These are phyloP conservation scores for Austropuccinia psidii DNA, from an alignment of 1,284 basidiomycete species.

Conservation along the genomic window DNA sequence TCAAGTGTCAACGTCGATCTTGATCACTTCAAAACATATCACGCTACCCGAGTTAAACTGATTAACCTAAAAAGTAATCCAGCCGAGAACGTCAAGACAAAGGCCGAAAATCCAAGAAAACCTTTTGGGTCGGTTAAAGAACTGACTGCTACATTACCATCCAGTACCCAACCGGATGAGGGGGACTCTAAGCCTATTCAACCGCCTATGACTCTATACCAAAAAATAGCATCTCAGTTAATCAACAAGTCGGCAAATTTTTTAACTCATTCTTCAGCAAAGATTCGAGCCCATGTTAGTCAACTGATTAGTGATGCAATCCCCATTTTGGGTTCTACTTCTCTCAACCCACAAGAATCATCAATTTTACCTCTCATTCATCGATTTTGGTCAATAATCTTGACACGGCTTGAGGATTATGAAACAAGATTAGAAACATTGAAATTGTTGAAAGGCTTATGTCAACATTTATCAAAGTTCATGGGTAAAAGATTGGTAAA, in stretches of 20 bases:
- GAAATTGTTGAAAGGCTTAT: background rate
- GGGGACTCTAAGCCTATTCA: background rate
- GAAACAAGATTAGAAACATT: background rate
- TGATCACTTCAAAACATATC: background rate
- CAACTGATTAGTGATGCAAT: background rate
- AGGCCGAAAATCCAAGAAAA: background rate
- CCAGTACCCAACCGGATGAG: background rate
- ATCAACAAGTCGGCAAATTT: slow-evolving; percentile 19
- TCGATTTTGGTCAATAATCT: slow-evolving; percentile 8
- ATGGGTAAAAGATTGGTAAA: background rate
- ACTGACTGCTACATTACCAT: background rate
- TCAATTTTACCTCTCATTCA: background rate
- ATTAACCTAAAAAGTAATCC: background rate
- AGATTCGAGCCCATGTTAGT: background rate
- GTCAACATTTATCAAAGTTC: background rate
- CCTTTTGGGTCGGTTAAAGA: slow-evolving; percentile 9
- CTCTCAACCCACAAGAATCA: slow-evolving; percentile 1
- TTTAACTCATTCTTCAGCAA: background rate
- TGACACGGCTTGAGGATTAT: background rate
- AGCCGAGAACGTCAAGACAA: background rate
- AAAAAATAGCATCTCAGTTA: background rate
- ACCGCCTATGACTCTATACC: background rate
- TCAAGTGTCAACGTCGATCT: background rate
- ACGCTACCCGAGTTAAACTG: background rate
- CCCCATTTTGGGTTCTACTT: background rate